Evolutionary conservation across 2,329 filamentous ascomycete genomes (phyloP), one percentile per base, ranked within the genome.

Genomic region (Cytospora chrysosperma): DNA sequence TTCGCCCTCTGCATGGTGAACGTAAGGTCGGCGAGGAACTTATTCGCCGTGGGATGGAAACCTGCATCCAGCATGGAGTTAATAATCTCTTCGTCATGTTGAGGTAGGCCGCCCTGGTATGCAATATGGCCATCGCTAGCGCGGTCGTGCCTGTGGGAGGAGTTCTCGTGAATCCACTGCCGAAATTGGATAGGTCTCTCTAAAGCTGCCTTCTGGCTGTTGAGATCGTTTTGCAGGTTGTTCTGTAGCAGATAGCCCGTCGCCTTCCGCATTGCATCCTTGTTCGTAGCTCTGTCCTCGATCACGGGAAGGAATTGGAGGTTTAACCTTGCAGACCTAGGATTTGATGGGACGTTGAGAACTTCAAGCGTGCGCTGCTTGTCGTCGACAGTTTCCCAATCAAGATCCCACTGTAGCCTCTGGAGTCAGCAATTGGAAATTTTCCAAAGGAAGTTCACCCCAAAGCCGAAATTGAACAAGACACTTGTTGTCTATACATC

Each of bases 261-360:
- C 0, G 74, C 72, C 0, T 75, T 54, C 7, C 78, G 77, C 82
- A 88, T 85, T 0, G 54, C 59, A 0, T 19, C 24, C 15, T 71
- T 71, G 12, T 84, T 69, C 0, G 79, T 77, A 0, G 88, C 84
- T 32, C 86, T 79, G 37, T 89, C 84, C 21, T 86, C 78, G 0
- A 94, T 75, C 0, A 94, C 85, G 0, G 87, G 85, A 2, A 94
- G 81, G 56, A 92, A 86, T 30, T 91, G 88, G 0, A 83, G 75
- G 69, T 93, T 91, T 0, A 93, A 75, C 0, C 79, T 76, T 0
- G 87, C 85, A 0, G 84, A 74, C 15, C 72, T 79, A 4, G 84
- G 76, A 3, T 78, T 74, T 0, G 75, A 73, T 0, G 83, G 82
- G 9, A 75, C 74, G 4, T 77, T 79, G 4, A 82, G 77, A 6